Evolutionary conservation across 192 early-diverging fungal species (phyloP), one percentile per base, ranked within the genome.

Genomic region (Coemansia sp.): DNA sequence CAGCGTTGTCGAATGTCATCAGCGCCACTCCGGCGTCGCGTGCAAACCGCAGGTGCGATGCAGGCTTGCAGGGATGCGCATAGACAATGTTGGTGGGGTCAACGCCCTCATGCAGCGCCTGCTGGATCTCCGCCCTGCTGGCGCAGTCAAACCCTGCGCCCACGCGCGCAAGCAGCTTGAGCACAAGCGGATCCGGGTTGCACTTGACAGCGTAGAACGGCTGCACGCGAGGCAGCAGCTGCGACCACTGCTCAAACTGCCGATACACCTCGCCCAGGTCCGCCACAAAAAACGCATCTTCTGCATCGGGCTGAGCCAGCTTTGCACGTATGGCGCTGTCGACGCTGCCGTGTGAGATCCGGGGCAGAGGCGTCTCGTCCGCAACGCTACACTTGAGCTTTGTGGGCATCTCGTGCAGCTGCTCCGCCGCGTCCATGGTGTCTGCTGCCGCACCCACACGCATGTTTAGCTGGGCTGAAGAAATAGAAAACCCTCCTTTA

Each of bases 1-100:
- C 98, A 7, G 90, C 90, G 85, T 99, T 99, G 84, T 99, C 98
- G 86, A 99, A 99, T 20, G 98, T 99, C 93, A 99, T 95, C 89
- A 94, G 89, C 57, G 75, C 74, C 33, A 99, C 93, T 63, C 90
- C 89, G 56, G 89, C 85, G 26, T 77, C 76, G 24, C 81, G 77
- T 2, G 96, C 95, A 66, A 88, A 97, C 51, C 92, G 92, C 74
- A 99, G 88, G 81, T 96, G 97, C 6, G 95, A 95, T 56, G 89
- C 87, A 66, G 95, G 95, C 85, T 99, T 99, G 89, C 98, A 99
- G n/a, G 97, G 97, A 84, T 99, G 97, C 61, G 98, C 96, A 63
- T 96, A 99, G 64, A 99, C 96, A 75, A 99, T 92, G 48, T 89
- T 85, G 55, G 51, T 14, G 24, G 76, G 14, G 4, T 71, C 84